Evolutionary conservation across 1,284 basidiomycete species (phyloP).

Genomic region (Retiboletus fuscus): DNA sequence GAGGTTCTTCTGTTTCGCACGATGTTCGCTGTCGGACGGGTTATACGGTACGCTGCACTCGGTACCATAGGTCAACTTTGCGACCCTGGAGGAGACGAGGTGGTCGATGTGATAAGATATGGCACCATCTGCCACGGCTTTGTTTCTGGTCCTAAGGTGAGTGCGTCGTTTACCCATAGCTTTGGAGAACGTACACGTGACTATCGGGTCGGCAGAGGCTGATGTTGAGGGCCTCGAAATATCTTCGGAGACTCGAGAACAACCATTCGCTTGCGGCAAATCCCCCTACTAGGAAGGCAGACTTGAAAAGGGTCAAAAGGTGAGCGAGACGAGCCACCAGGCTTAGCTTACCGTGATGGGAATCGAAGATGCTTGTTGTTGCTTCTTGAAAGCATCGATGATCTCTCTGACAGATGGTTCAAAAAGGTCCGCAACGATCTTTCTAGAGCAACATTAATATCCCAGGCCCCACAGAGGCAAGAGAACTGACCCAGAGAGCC

Average conservation of each 20-base stretch:
- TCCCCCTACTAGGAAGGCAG: slow-evolving; percentile 57
- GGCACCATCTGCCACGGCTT: too few relatives aligned
- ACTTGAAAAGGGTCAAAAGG: slow-evolving; percentile 38
- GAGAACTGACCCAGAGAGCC: slow-evolving; percentile 53
- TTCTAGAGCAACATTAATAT: slow-evolving; percentile 41
- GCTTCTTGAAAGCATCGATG: slow-evolving; percentile 53
- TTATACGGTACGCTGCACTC: slow-evolving; percentile 48
- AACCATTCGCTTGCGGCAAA: slow-evolving; percentile 66
- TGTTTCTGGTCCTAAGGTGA: slow-evolving; percentile 55
- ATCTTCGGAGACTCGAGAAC: slow-evolving; percentile 51
- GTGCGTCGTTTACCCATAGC: not conserved
- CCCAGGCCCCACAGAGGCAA: not conserved
- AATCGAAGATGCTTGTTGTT: slow-evolving; percentile 47
- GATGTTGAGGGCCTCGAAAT: slow-evolving; percentile 48
- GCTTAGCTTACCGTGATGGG: slow-evolving; percentile 49
- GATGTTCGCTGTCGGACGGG: slow-evolving; percentile 51
- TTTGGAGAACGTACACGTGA: slow-evolving; percentile 50
- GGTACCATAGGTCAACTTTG: slow-evolving; percentile 59
- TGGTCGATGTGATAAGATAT: slow-evolving; percentile 67
- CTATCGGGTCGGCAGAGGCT: slow-evolving; percentile 54
- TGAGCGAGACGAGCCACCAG: not conserved
- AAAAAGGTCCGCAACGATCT: slow-evolving; percentile 58
- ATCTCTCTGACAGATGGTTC: slow-evolving; percentile 60
- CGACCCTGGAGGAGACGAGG: slow-evolving; percentile 59
- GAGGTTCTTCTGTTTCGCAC: slow-evolving; percentile 38